Percentiles rank a stretch among this genome's conserved stretches.
Conservation (phyloP, 306 rosid species). For the Quercus gilva region DNA sequence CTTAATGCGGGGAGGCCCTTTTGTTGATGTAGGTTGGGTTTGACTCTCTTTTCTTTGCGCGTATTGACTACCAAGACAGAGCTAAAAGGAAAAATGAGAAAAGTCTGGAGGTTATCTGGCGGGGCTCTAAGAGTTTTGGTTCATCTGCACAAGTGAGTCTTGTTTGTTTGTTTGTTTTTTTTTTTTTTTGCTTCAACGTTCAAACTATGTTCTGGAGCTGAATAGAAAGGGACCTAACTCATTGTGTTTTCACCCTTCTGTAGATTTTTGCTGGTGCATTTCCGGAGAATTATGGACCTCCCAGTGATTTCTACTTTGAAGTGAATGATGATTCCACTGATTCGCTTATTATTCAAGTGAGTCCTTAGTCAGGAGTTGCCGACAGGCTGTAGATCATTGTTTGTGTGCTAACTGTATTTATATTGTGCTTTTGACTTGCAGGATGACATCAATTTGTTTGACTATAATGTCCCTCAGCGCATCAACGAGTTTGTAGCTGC, state of each 20-base stretch:
- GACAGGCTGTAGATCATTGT: no score
- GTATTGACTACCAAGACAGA: constrained; percentile 85
- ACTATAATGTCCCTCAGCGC: constrained; percentile 54
- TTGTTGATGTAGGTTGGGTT: constrained; percentile 54
- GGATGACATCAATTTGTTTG: constrained; percentile 46
- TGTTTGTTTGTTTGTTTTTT: neutral
- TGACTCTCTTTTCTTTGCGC: constrained; percentile 74
- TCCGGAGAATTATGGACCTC: constrained; percentile 53
- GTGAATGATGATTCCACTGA: constrained; percentile 29
- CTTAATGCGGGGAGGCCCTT: neutral
- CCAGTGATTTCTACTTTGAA: constrained; percentile 52
- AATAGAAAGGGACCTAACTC: neutral
- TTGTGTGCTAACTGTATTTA: constrained; percentile 4
- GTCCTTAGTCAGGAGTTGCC: no score
- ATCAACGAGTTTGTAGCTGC: constrained; percentile 54
- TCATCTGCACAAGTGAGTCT: constrained; percentile 61
- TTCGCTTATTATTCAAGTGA: constrained; percentile 51
- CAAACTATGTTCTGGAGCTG: neutral
- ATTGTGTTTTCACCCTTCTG: neutral
- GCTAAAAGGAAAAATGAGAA: constrained; percentile 61
- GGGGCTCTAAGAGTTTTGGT: constrained; percentile 72
- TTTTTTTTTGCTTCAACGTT: neutral
- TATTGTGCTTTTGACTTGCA: constrained; percentile 6
- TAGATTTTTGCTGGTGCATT: constrained; percentile 59
- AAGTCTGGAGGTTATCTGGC: constrained; percentile 81